Evolutionary conservation across 1,284 basidiomycete genomes (phyloP).

Genomic region (Pseudozyma sp.): DNA sequence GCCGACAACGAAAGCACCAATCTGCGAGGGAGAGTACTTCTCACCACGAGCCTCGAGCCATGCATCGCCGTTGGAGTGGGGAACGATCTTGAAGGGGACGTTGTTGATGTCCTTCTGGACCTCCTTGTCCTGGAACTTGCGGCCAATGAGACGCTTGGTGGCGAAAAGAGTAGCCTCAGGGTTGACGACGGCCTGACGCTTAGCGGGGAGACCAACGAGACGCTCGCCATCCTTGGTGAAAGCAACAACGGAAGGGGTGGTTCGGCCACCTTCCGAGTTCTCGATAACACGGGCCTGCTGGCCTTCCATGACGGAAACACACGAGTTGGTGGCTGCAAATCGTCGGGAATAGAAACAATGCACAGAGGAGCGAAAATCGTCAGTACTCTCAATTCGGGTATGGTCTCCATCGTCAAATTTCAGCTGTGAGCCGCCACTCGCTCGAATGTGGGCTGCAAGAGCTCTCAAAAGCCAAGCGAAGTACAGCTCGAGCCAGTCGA

Average conservation of each 20-base stretch:
- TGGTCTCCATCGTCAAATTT: too few species aligned
- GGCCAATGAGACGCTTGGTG: constrained; percentile 96
- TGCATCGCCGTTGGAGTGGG: constrained; percentile 75
- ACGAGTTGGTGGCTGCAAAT: constrained; percentile 64
- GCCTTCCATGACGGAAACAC: constrained; percentile 81
- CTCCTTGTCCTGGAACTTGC: constrained; percentile 91
- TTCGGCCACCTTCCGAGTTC: constrained; percentile 96
- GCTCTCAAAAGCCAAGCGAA: not conserved
- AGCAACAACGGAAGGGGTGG: constrained; percentile 97
- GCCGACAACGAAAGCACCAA: constrained; percentile 83
- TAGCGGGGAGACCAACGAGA: constrained; percentile 93
- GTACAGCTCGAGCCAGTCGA: not conserved
- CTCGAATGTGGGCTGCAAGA: not conserved
- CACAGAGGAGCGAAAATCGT: not conserved
- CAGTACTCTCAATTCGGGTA: constrained; percentile 13
- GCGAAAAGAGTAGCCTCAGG: constrained; percentile 74
- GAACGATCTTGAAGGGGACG: constrained; percentile 80
- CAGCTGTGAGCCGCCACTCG: not conserved
- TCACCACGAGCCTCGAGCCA: constrained; percentile 80
- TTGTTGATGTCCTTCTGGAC: constrained; percentile 87
- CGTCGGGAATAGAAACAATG: constrained; percentile 1
- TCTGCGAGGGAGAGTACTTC: constrained; percentile 75
- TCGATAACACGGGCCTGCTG: constrained; percentile 90
- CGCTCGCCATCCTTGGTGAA: constrained; percentile 84
- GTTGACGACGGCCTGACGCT: constrained; percentile 97